Base-by-base conservation (phyloP, 1,284 basidiomycete genomes). In the Ustilago lituana region DNA sequence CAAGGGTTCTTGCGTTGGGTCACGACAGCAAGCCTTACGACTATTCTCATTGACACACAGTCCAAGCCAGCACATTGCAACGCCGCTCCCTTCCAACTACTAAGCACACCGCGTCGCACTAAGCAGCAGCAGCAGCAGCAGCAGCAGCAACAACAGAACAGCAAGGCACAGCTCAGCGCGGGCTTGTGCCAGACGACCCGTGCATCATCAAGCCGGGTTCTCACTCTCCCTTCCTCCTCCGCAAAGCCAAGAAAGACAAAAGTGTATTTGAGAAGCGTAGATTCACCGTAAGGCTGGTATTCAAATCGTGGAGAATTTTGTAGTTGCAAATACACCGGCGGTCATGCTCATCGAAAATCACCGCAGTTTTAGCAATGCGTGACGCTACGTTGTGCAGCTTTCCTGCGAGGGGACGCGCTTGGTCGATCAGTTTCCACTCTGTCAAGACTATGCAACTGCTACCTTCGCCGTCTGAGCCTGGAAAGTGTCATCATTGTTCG, bases 1-100 rank as follows among this genome's bases (percentile, higher is more conserved):
- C n/a, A 38, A 51, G 49, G 49, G 49, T 51, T 39, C 40, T 38
- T 6, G 27, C 27, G 7, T n/a, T 20, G 14, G 7, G 11, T 38
- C 17, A 22, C 36, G 36, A 19, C n/a, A 38, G 19, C n/a, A 38
- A 19, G n/a, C n/a, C n/a, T n/a, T n/a, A n/a, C 27, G 12, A 12
- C 27, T 12, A 29, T 7, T 7, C 27, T 29, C 27, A 29, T 12
- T 29, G 7, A 29, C 27, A 29, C 27, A 7, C 27, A 29, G n/a
- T n/a, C n/a, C n/a, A n/a, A n/a, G n/a, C n/a, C n/a, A n/a, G n/a
- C n/a, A n/a, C n/a, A n/a, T n/a, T n/a, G n/a, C n/a, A n/a, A n/a
- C n/a, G n/a, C n/a, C n/a, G n/a, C n/a, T n/a, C n/a, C n/a, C n/a
- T n/a, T n/a, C n/a, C n/a, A n/a, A n/a, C n/a, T n/a, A n/a, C n/a